Evolutionary conservation across 331 rosid species (phyloP).

Genomic region (Prunus yedoensis): DNA sequence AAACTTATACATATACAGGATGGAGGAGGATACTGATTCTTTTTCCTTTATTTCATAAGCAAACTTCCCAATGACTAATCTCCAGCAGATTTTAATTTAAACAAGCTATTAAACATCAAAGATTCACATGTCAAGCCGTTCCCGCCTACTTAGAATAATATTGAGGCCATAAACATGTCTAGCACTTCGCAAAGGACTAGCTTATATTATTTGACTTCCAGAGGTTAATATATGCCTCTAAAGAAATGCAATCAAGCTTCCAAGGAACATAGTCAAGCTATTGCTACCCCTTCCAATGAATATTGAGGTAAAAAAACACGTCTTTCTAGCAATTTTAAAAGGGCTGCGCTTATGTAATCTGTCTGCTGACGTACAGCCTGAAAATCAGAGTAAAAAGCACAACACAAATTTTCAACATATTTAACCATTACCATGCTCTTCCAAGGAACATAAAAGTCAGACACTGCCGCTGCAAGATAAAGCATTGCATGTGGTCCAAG

Average conservation of each 20-base stretch:
- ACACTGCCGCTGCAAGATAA: slow-evolving; percentile 96
- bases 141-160: no score
- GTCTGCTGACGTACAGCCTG: neutral
- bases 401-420: slow-evolving; percentile 4
- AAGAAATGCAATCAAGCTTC: neutral
- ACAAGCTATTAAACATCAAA: neutral
- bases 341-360: neutral
- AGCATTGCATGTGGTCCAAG: slow-evolving; percentile 62
- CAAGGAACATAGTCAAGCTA: neutral
- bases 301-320: neutral
- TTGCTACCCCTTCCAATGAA: neutral
- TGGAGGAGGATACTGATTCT: neutral
- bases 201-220: neutral
- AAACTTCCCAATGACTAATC: neutral
- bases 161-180: neutral
- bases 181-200: neutral
- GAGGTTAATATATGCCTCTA: neutral
- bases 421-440: slow-evolving; percentile 73
- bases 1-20: neutral
- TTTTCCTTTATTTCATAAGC: neutral
- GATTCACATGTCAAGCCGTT: neutral
- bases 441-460: slow-evolving; percentile 96
- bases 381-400: neutral
- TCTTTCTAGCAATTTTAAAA: neutral
- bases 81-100: neutral